Evolutionary conservation across 2,329 filamentous ascomycete species (phyloP), one percentile per base, ranked within the genome.

Genomic region (Gliomastix tumulicola): DNA sequence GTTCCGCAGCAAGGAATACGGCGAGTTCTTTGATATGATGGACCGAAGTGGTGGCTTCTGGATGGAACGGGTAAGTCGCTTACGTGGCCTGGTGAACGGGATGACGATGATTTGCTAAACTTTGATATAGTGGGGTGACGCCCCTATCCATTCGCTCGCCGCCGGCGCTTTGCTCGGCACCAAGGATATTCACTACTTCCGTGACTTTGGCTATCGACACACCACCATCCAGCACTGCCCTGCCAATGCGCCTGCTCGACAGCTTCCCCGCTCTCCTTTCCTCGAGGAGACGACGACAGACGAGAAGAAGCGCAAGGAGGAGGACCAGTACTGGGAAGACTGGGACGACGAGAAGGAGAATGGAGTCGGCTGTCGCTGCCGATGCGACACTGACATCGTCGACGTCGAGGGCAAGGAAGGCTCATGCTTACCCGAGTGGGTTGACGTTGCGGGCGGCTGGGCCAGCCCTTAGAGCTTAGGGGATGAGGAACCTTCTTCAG

Each of bases 21-120:
- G 94, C 50, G 92, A 96, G 47, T 98, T 98, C 62, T 98, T 98
- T 61, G 73, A 96, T 53, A 94, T 94, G 84, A 96, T 98, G 90
- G 92, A 98, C 58, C 82, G 82, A 44, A 96, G 89, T 57, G 92
- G 92, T 46, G 92, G 92, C 33, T 98, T 98, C 66, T 98, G 92
- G 92, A 96, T 94, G 81, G 92, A 98, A 68, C 74, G 92, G 61
- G 89, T 95, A 77, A 48, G 63, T 59, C 20, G 36, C 22, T 33
- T 43, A 30, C 16, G n/a, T n/a, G n/a, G n/a, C n/a, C n/a, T n/a
- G n/a, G n/a, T n/a, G n/a, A n/a, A n/a, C n/a, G n/a, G n/a, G n/a
- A n/a, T n/a, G n/a, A n/a, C n/a, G n/a, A n/a, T n/a, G n/a, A n/a
- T n/a, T n/a, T n/a, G n/a, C n/a, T n/a, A n/a, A n/a, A n/a, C n/a